Evolutionary conservation across 495 filamentous ascomycete genomes (phyloP).

Genomic region (Physcia stellaris): DNA sequence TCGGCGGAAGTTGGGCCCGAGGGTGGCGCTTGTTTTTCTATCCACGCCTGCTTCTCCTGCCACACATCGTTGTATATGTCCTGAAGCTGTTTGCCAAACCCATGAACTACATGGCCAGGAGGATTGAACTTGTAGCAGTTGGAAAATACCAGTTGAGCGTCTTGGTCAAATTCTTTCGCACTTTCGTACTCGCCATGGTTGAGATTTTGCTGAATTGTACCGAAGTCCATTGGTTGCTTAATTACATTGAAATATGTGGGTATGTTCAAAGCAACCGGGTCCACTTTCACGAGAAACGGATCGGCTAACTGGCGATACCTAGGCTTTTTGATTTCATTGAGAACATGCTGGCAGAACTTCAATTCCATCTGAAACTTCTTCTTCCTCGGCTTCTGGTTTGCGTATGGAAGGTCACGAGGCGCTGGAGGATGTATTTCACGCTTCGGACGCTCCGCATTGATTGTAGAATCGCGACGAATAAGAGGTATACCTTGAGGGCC

Average conservation of each 20-base stretch:
- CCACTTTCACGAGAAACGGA: conserved; percentile 71
- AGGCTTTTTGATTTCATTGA: conserved; percentile 63
- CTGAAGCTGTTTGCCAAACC: conserved; percentile 56
- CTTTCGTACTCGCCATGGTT: conserved; percentile 69
- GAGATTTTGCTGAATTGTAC: conserved; percentile 62
- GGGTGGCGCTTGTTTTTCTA: conserved; percentile 55
- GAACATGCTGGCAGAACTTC: conserved; percentile 72
- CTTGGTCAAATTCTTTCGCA: conserved; percentile 71
- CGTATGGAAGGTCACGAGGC: conserved; percentile 71
- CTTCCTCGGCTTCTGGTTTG: conserved; percentile 69
- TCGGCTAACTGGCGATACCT: conserved; percentile 51
- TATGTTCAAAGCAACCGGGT: conserved; percentile 89
- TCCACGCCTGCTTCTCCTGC: conserved; percentile 58
- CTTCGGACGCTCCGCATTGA: conserved; percentile 68
- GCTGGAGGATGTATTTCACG: conserved; percentile 88
- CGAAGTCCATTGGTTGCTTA: conserved; percentile 91
- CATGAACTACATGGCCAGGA: conserved; percentile 54
- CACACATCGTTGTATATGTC: conserved; percentile 61
- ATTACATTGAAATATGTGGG: conserved; percentile 85
- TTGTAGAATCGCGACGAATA: conserved; percentile 80
- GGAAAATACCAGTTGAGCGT: conserved; percentile 69
- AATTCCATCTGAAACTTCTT: conserved; percentile 86
- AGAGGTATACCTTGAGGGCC: conserved; percentile 72
- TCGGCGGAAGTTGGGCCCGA: conserved; percentile 35
- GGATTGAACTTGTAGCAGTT: conserved; percentile 93